phyloP scores from a whole-genome alignment of 2,329 filamentous ascomycete genomes.

The Plectosphaerella cucumerina region DNA sequence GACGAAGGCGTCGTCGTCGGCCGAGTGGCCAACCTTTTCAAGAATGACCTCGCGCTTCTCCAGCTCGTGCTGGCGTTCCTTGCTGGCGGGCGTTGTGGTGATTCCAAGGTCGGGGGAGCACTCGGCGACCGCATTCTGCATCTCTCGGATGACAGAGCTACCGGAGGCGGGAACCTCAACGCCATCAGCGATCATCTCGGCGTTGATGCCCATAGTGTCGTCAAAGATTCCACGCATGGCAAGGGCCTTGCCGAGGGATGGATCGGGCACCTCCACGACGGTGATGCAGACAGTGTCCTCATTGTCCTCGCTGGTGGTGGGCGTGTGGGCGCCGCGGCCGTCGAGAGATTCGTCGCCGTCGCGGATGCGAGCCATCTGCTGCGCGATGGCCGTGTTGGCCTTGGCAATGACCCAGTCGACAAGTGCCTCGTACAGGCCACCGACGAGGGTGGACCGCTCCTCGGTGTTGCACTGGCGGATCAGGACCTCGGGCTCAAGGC shows the following conservation, averaged over 20 bases:
- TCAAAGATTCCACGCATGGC: conserved; percentile 89
- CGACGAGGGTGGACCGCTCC: conserved; percentile 78
- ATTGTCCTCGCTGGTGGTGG: conserved; percentile 64
- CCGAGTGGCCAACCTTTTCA: conserved; percentile 80
- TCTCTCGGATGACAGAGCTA: conserved; percentile 82
- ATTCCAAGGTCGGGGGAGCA: conserved; percentile 77
- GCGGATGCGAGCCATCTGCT: conserved; percentile 64
- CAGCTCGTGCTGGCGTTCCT: conserved; percentile 71
- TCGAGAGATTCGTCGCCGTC: conserved; percentile 65
- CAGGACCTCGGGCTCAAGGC: conserved; percentile 81
- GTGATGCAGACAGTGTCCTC: conserved; percentile 87
- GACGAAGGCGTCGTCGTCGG: conserved; percentile 78
- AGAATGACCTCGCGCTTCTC: conserved; percentile 81
- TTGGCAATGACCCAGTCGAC: conserved; percentile 92
- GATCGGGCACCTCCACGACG: conserved; percentile 78
- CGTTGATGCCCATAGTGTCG: conserved; percentile 86
- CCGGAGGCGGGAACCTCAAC: conserved; percentile 69
- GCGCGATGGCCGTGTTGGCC: conserved; percentile 79
- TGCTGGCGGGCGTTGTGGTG: conserved; percentile 59
- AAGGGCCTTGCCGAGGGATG: conserved; percentile 79
- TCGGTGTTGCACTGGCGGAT: conserved; percentile 75
- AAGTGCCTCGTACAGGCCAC: conserved; percentile 85
- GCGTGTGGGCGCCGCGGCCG: conserved; percentile 58
- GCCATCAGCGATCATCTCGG: conserved; percentile 95
- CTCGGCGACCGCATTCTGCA: conserved; percentile 75